Conservation (phyloP, 2,329 filamentous ascomycete species). For the Fusarium bulbicola region DNA sequence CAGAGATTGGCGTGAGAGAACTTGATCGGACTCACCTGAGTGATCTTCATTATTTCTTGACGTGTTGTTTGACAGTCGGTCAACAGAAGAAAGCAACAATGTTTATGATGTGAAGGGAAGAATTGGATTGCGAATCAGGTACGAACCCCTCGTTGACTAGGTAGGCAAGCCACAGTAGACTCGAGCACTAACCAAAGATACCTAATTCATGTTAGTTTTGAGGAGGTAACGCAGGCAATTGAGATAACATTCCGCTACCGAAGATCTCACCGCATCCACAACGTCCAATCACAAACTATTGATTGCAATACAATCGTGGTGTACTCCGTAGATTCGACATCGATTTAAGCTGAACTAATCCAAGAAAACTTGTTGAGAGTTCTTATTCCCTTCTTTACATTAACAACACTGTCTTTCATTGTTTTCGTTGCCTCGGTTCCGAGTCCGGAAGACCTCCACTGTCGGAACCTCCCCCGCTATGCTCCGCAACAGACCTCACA, state of each 20-base stretch:
- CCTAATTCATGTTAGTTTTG: background rate
- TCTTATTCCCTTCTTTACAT: background rate
- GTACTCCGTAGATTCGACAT: background rate
- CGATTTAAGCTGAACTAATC: background rate
- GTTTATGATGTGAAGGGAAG: conserved; percentile 10
- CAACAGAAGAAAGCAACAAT: conserved; percentile 1
- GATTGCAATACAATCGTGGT: background rate
- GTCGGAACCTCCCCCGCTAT: background rate
- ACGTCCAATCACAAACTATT: conserved; percentile 2
- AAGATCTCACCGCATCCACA: background rate
- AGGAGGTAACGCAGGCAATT: conserved; percentile 5
- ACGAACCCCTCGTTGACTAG: conserved; percentile 20
- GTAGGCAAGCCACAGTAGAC: conserved; percentile 15
- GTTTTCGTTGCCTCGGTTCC: background rate
- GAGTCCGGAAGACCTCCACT: background rate
- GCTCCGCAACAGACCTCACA: background rate
- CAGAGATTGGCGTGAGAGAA: background rate
- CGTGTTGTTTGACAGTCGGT: background rate
- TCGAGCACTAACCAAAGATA: background rate
- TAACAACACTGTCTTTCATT: background rate
- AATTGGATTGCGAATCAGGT: conserved; percentile 27
- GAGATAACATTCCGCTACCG: background rate
- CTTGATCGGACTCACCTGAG: conserved; percentile 34
- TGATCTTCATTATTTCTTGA: conserved; percentile 45
- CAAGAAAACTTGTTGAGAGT: background rate